Evolutionary conservation across 2,329 filamentous ascomycete species (phyloP), one percentile per base, ranked within the genome.

Genomic region (Xylariales sp.): DNA sequence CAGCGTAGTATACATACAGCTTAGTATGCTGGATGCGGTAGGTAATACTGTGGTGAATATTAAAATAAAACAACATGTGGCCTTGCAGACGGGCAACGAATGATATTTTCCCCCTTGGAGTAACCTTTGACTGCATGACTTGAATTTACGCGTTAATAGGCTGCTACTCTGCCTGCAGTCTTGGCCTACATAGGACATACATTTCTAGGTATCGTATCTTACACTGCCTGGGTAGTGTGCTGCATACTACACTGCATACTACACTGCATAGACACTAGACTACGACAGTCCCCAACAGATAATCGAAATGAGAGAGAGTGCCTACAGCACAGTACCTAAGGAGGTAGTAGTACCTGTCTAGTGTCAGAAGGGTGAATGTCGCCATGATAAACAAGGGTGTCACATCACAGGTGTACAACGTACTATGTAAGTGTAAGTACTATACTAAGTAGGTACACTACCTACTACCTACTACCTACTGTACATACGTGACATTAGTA

Each of bases 11-110:
- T 52, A 57, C 45, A 52, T 62, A 45, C 64, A 63, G 64, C 41
- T 43, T 57, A 50, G 43, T 49, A 54, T 63, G 49, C 64, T 58
- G 8, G 39, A 63, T 63, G n/a, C 34, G 53, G 64, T 53, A 67
- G 59, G 58, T 63, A 56, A 23, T 45, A 14, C 28, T 32, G 53
- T 62, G n/a, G 53, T 48, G 48, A 61, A 63, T 54, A 63, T 53
- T 59, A 59, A 63, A 62, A 63, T 57, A 58, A 58, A 57, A 57
- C 59, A 16, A 48, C 41, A 46, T 59, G 49, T 50, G 60, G 34
- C 41, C 60, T 49, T n/a, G 65, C 32, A 14, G 18, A 55, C 16
- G n/a, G 10, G 45, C 58, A 23, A 62, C 53, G 52, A 53, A 59
- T 59, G 45, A 55, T 45, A 48, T 59, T 45, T 36, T 10, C 10